Conservation (phyloP, 495 filamentous ascomycete genomes). For the Darksidea phi region DNA sequence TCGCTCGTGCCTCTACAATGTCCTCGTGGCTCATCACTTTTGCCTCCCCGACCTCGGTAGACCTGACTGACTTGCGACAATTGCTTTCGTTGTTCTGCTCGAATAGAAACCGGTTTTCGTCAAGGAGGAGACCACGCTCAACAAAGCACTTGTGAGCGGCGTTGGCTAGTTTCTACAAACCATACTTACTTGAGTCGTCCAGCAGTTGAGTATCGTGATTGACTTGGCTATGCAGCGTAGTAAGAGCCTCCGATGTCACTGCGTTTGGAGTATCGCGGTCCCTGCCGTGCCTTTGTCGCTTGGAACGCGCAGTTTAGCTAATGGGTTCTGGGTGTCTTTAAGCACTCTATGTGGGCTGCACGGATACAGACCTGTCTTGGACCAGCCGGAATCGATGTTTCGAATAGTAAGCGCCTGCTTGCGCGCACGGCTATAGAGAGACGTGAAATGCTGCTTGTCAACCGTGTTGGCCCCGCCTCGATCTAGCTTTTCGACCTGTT, state of each 20-base stretch:
- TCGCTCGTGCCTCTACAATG: constrained; percentile 14
- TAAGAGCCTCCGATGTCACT: constrained; percentile 22
- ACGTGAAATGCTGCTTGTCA: constrained; percentile 24
- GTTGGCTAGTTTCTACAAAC: constrained; percentile 23
- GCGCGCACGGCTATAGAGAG: constrained; percentile 22
- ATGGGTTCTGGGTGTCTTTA: constrained; percentile 20
- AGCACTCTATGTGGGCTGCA: constrained; percentile 23
- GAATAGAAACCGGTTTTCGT: constrained; percentile 18
- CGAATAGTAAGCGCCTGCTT: constrained; percentile 15
- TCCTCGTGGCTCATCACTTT: constrained; percentile 22
- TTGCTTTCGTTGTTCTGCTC: constrained; percentile 23
- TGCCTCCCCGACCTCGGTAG: constrained; percentile 14
- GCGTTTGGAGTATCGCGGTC: constrained; percentile 18
- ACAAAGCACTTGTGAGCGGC: constrained; percentile 10
- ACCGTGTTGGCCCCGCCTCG: constrained; percentile 12
- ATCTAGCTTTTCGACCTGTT: constrained; percentile 15
- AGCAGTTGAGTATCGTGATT: constrained; percentile 12
- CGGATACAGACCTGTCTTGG: constrained; percentile 20
- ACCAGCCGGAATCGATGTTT: constrained; percentile 21
- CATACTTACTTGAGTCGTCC: constrained; percentile 9
- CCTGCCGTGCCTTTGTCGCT: constrained; percentile 1
- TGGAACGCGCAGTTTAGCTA: constrained; percentile 11
- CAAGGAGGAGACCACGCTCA: constrained; percentile 11
- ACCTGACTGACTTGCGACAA: constrained; percentile 8
- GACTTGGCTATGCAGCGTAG: constrained; percentile 16